Evolutionary conservation across 1,284 basidiomycete genomes (phyloP), one percentile per base, ranked within the genome.

Genomic region (Apiotrichum montevideense): DNA sequence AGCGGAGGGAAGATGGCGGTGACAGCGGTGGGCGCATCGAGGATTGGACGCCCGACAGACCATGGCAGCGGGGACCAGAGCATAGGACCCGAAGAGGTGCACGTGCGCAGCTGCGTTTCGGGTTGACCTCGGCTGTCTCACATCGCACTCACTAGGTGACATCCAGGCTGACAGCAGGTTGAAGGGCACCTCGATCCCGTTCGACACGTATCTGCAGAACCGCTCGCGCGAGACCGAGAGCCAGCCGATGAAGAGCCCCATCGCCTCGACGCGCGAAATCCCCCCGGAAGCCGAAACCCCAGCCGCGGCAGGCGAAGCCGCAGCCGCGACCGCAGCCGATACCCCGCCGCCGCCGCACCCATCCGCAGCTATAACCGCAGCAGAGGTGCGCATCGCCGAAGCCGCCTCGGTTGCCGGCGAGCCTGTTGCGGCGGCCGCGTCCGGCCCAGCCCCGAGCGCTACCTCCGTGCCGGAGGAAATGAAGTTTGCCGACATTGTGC

Each of bases 401-500:
- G 42, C 50, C 35, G 57, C 46, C n/a, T 45, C 53, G 21, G 53
- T 55, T 21, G 53, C 37, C 4, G 57, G 51, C 32, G 53, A 58
- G 46, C 53, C 53, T 21, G 48, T 43, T 3, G 41, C 49, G 3
- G 39, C 52, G 3, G 41, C 44, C 1, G 40, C 53, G n/a, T 29
- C 39, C 1, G 33, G 15, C 13, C 6, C 35, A 8, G 45, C 14
- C 1, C 37, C 46, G 8, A 32, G 40, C 32, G 40, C 44, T 6
- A 14, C 32, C 35, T n/a, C 42, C 21, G n/a, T 35, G 15, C 50
- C 51, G 6, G 43, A 43, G 15, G 45, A 55, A 37, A 47, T 58
- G 52, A 51, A 52, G 37, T 62, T 62, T 44, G 45, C 52, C 35
- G 49, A 62, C 35, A 52, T 62, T 32, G 61, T 62, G 11, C 55